Evolutionary conservation across 768 basidiomycete species (phyloP).

Genomic region (Kwoniella heveanensis): DNA sequence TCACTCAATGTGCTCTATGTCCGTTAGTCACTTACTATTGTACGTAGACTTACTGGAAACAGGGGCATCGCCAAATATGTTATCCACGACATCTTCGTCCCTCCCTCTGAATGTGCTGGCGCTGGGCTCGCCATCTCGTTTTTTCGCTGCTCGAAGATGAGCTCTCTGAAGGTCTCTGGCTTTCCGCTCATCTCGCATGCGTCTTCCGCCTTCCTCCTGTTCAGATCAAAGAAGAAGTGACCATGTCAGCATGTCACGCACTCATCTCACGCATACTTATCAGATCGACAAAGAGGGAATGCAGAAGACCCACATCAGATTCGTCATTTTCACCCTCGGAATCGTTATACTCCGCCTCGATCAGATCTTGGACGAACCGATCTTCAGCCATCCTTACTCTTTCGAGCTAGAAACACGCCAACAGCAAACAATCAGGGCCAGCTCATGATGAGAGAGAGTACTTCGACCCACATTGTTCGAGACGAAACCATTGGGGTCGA

Average conservation of each 20-base stretch:
- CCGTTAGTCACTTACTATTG: too few species aligned
- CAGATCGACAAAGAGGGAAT: not conserved
- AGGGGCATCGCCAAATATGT: conserved; percentile 23
- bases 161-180: conserved; percentile 18
- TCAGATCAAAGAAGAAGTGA: not conserved
- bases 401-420: conserved; percentile 31
- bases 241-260: too few species aligned
- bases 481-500: conserved; percentile 48
- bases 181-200: conserved; percentile 36
- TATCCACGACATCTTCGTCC: conserved; percentile 27
- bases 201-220: conserved; percentile 32
- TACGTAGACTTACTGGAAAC: conserved; percentile 5
- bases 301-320: conserved; percentile 36
- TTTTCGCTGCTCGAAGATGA: conserved; percentile 2
- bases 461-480: conserved; percentile 33
- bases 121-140: conserved; percentile 17
- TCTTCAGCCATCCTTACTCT: conserved; percentile 40
- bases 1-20: too few species aligned
- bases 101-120: conserved; percentile 7
- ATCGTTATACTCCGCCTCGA: conserved; percentile 39
- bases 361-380: conserved; percentile 44
- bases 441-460: too few species aligned
- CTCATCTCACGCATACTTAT: too few species aligned
- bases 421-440: not conserved
- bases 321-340: conserved; percentile 33